Conservation (phyloP, 768 basidiomycete genomes). For the Lactarius deliciosus region DNA sequence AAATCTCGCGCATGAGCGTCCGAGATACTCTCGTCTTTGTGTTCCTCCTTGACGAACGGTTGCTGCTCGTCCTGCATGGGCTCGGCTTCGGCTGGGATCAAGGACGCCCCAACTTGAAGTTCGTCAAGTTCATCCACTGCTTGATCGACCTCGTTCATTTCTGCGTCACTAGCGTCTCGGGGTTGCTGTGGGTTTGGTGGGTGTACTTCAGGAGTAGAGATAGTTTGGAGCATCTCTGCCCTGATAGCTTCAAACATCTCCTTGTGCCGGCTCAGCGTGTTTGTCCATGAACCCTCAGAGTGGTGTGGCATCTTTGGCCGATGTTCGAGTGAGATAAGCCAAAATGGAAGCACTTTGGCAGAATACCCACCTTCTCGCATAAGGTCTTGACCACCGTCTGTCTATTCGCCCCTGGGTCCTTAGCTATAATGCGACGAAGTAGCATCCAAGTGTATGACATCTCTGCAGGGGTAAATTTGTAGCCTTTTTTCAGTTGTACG, state of each 20-base stretch:
- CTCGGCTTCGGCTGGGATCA: constrained; percentile 8
- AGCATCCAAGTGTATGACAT: constrained; percentile 25
- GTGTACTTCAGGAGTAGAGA: not conserved
- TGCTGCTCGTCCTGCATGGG: constrained; percentile 17
- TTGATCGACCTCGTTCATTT: constrained; percentile 7
- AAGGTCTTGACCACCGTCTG: not conserved
- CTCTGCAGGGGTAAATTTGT: constrained; percentile 25
- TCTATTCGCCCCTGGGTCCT: constrained; percentile 8
- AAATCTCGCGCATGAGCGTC: constrained; percentile 42
- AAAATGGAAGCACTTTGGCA: not conserved
- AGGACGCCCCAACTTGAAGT: constrained; percentile 19
- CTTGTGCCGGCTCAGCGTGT: constrained; percentile 38
- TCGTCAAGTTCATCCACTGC: constrained; percentile 19
- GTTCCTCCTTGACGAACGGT: not conserved
- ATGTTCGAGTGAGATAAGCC: not conserved
- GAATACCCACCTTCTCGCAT: constrained; percentile 18
- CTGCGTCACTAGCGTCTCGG: not conserved
- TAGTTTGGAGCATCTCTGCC: constrained; percentile 28
- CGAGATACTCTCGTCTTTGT: not conserved
- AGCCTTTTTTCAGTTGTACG: constrained; percentile 18
- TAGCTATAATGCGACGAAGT: constrained; percentile 20
- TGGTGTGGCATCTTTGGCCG: constrained; percentile 60
- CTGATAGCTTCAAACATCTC: constrained; percentile 47
- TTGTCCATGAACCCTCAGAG: constrained; percentile 49
- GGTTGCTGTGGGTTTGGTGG: not conserved